Base-by-base conservation (phyloP, 306 rosid genomes). In the Sphenostylis stenocarpa region DNA sequence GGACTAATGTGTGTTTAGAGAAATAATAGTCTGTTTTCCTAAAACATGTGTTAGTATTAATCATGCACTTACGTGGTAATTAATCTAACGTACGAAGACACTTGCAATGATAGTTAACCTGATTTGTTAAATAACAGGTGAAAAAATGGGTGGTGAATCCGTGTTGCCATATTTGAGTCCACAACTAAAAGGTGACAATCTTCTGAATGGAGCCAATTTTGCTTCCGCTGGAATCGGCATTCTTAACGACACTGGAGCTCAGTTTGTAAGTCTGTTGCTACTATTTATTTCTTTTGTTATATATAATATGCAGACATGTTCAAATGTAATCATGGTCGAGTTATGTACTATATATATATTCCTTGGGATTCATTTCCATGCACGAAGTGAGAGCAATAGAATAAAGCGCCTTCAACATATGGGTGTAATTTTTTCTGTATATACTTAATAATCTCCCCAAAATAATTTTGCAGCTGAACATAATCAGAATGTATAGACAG, bases 141-240 rank as follows among this genome's bases (percentile, higher is more conserved):
- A 89, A 69, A 48, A n/a, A 51, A 47, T 91, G 2, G 93, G 94
- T 16, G 73, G 70, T 0, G 87, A 86, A 20, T 41, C 91, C 0
- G 80, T 84, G 29, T 76, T 89, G 87, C 93, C 97, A 12, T 91
- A 91, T 84, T 79, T 91, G 84, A 89, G 95, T 73, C 95, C 95
- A 23, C 26, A 62, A n/a, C 67, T 89, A 71, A 84, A 81, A 26
- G 93, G 95, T 43, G 80, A 84, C 5, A 83, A 74, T 79, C 88
- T 91, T 49, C 86, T 89, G 8, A 49, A 47, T 19, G 95, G 97
- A 24, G 97, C 97, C 57, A 91, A 91, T 78, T 91, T 91, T 72
- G 97, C 97, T 67, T 89, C 94, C 0, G 94, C 91, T 23, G 94
- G 97, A 63, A 86, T 91, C 14, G 97, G 97, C 72, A 89, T 91